These are phyloP conservation scores for Trichosporon sp. DNA, from an alignment of 1,284 basidiomycete species.

Conservation along the genomic window DNA sequence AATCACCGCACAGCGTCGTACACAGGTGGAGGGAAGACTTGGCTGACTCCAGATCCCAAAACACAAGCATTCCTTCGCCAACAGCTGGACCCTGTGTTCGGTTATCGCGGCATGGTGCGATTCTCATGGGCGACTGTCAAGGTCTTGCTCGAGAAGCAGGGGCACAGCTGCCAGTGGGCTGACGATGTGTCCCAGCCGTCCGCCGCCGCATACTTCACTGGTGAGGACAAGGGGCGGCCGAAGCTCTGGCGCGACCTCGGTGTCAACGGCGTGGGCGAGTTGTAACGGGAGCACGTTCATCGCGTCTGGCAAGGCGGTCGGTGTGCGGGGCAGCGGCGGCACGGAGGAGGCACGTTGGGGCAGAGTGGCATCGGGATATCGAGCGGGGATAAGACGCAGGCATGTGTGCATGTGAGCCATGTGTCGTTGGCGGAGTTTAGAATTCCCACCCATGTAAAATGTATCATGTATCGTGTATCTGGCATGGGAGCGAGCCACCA, in stretches of 20 bases:
- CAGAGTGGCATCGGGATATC: not conserved
- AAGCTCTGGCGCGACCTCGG: conserved; percentile 71
- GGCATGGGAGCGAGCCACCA: not conserved
- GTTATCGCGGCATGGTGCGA: conserved; percentile 84
- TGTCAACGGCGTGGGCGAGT: conserved; percentile 66
- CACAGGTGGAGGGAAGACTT: not conserved
- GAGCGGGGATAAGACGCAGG: conserved; percentile 4
- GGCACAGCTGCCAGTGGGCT: conserved; percentile 75
- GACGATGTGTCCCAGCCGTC: conserved; percentile 74
- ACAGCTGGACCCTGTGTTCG: conserved; percentile 84
- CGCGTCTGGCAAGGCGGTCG: not conserved
- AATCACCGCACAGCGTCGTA: not conserved
- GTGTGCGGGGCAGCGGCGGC: not conserved
- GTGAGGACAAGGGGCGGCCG: conserved; percentile 67
- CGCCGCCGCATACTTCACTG: conserved; percentile 71
- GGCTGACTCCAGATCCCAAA: conserved; percentile 70
- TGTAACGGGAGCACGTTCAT: conserved; percentile 37
- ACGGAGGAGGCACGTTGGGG: not conserved
- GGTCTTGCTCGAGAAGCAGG: conserved; percentile 78
- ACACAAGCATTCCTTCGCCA: conserved; percentile 83
- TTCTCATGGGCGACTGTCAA: conserved; percentile 97
- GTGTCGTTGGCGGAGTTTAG: not conserved
- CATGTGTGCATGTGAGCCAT: conserved; percentile 12
- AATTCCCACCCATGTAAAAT: not conserved
- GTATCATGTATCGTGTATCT: conserved; percentile 7